phyloP scores from a whole-genome alignment of 1,139 yeast genomes.

The Hemisphaericaspora xylanilytica region DNA sequence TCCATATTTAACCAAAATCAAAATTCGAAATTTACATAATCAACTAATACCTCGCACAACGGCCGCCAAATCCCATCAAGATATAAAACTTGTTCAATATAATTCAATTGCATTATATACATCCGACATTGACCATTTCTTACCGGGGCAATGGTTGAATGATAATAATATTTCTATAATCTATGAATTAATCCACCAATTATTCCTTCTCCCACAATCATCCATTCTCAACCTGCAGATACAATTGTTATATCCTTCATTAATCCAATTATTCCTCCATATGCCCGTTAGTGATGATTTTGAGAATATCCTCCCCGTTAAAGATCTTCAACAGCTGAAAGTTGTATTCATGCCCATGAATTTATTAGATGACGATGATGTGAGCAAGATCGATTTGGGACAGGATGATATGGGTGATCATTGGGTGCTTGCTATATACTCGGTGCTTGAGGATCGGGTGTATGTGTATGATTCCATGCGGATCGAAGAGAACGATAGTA shows the following conservation, averaged over 20 bases:
- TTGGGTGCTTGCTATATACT: constrained; percentile 40
- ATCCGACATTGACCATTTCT: constrained; percentile 35
- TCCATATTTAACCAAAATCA: constrained; percentile 23
- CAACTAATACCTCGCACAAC: constrained; percentile 9
- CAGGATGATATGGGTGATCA: constrained; percentile 42
- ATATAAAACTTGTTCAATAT: constrained; percentile 35
- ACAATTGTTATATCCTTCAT: constrained; percentile 35
- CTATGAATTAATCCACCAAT: constrained; percentile 49
- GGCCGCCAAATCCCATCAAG: constrained; percentile 11
- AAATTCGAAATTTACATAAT: constrained; percentile 20
- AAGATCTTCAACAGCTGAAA: constrained; percentile 33
- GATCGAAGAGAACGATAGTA: constrained; percentile 16
- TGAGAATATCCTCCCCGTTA: constrained; percentile 27
- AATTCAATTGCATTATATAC: constrained; percentile 40
- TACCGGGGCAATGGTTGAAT: constrained; percentile 68
- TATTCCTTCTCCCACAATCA: constrained; percentile 16
- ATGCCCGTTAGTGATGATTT: constrained; percentile 30
- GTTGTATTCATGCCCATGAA: constrained; percentile 43
- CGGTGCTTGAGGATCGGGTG: constrained; percentile 29
- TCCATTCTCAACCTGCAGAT: too few relatives aligned
- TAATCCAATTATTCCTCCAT: constrained; percentile 40
- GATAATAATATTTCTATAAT: constrained; percentile 67
- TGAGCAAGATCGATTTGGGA: constrained; percentile 26
- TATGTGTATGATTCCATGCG: constrained; percentile 44
- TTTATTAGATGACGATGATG: constrained; percentile 38